Evolutionary conservation across 441 rosid genomes (phyloP), one percentile per base, ranked within the genome.

Genomic region (Eutrema salsugineum): DNA sequence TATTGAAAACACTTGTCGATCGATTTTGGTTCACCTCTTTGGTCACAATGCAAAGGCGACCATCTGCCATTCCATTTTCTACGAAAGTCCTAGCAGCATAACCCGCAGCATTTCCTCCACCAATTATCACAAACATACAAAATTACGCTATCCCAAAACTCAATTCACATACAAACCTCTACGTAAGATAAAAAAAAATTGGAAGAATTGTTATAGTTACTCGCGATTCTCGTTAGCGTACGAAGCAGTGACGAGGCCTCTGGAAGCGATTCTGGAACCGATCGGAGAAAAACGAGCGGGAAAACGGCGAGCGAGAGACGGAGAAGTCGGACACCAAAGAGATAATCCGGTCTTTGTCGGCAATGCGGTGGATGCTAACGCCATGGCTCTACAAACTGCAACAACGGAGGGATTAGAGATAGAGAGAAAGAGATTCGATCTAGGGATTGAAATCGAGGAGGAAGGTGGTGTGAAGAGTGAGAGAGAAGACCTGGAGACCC

Each of bases 51-150:
- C 97, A 94, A 24, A 94, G 95, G 39, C 83, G 84, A 59, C 97
- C 96, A 80, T 91, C 89, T 19, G 99, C 96, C 96, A 94, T 85
- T 22, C 91, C 97, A 27, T 89, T 87, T 43, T 94, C 98, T 15
- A 89, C 96, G 73, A 94, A 94, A 62, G 91, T 85, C 80, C 90
- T 81, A 3, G 98, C 98, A 7, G 95, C 97, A 78, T 94, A 94
- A 39, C 98, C 98, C 7, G 97, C 97, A 14, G 98, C 87, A 85
- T 94, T 91, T 16, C 98, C 98, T 14, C 98, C 97, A n/a, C 98
- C 98, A 71, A 94, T 85, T 24, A 89, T 90, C 81, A 94, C 91
- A 81, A 77, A 90, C 83, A 96, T 90, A 60, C 20, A 24, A 7
- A 61, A n/a, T 57, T 5, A 69, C 30, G 3, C 44, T 1, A 76